These are phyloP conservation scores for Elongisporangium prolatum DNA, from an alignment of 352 stramenopile species.

Conservation along the genomic window DNA sequence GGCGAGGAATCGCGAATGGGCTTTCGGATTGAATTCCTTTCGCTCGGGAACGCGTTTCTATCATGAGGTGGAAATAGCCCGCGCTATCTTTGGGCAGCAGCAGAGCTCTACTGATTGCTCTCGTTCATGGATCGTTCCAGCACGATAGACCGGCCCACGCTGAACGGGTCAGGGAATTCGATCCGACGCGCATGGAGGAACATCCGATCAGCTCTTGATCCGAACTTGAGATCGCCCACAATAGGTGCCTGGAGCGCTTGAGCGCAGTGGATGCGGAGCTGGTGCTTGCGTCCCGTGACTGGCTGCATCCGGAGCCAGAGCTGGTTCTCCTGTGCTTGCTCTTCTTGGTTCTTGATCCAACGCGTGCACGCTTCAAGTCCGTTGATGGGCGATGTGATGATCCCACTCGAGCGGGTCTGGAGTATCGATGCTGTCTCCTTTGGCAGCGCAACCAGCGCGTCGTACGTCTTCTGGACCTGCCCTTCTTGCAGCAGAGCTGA, in stretches of 20 bases:
- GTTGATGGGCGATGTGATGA: slow-evolving; percentile 20
- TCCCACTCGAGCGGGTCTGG: not conserved
- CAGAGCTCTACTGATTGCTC: not conserved
- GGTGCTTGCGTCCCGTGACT: slow-evolving; percentile 60
- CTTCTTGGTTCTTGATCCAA: not conserved
- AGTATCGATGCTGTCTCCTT: slow-evolving; percentile 12
- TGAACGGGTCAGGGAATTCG: slow-evolving; percentile 45
- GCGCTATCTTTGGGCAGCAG: not conserved
- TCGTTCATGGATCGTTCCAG: slow-evolving; percentile 18
- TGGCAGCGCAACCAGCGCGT: slow-evolving; percentile 33
- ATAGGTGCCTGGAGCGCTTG: slow-evolving; percentile 37
- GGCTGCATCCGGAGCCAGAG: slow-evolving; percentile 53
- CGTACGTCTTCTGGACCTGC: slow-evolving; percentile 54
- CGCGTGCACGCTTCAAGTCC: slow-evolving; percentile 40
- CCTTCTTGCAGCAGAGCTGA: slow-evolving; percentile 32
- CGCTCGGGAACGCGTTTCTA: slow-evolving; percentile 8
- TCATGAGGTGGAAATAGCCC: slow-evolving; percentile 7
- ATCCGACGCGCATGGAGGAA: slow-evolving; percentile 52
- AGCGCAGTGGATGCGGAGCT: slow-evolving; percentile 59
- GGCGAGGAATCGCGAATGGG: not conserved
- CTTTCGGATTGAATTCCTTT: not conserved
- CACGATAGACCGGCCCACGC: not conserved
- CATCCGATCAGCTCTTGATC: slow-evolving; percentile 23
- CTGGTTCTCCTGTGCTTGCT: slow-evolving; percentile 12
- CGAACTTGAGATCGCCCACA: slow-evolving; percentile 47